phyloP scores from a whole-genome alignment of 2,329 filamentous ascomycete species.

The Ceratocystis destructans region DNA sequence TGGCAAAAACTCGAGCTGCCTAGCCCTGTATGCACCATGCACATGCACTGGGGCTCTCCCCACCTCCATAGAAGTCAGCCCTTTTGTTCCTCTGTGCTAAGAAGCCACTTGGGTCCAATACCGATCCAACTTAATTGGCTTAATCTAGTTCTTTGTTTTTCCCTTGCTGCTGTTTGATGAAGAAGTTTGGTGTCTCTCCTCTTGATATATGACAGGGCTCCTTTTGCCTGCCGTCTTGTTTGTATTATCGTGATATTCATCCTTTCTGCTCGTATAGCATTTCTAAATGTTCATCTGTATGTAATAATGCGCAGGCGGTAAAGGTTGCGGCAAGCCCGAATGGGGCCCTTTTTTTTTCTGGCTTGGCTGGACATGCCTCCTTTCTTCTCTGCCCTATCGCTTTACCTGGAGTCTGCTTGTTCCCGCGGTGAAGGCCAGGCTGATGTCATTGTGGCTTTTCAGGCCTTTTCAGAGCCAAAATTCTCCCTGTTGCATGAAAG shows the following conservation, averaged over 20 bases:
- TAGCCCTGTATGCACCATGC: background rate
- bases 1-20: too few relatives aligned
- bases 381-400: background rate
- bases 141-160: background rate
- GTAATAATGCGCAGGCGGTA: background rate
- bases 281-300: background rate
- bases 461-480: background rate
- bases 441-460: slow-evolving; percentile 7
- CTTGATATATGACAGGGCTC: background rate
- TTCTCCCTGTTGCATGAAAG: background rate
- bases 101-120: too few relatives aligned
- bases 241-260: background rate
- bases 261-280: background rate
- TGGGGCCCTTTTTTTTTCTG: background rate
- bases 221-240: background rate
- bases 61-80: background rate
- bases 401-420: background rate
- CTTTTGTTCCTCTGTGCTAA: background rate
- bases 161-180: background rate
- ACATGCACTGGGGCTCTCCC: background rate
- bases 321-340: slow-evolving; percentile 1
- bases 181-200: background rate
- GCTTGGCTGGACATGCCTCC: background rate
- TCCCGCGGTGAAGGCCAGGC: background rate
- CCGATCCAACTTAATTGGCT: too few relatives aligned